Evolutionary conservation across 352 stramenopile species (phyloP).

Genomic region (Phytophthora podocarpi): DNA sequence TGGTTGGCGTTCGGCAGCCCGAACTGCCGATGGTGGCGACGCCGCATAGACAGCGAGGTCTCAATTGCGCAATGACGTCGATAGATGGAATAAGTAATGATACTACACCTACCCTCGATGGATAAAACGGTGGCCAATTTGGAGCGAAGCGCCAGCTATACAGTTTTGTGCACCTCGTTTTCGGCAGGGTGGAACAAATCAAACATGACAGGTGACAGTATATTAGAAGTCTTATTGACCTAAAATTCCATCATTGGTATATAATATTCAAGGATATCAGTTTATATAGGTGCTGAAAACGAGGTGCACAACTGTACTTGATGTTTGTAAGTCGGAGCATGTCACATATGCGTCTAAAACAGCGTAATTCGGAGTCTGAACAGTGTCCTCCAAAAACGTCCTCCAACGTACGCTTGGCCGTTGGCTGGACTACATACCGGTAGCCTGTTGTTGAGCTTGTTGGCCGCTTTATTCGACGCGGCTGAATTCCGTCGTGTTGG

Average conservation of each 20-base stretch:
- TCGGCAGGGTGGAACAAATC: too few species aligned
- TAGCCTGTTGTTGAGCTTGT: too few species aligned
- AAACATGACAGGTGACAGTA: too few species aligned
- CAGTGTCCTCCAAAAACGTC: slow-evolving; percentile 4
- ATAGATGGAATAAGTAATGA: slow-evolving; percentile 4
- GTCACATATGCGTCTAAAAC: slow-evolving; percentile 24
- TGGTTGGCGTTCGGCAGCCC: slow-evolving; percentile 87
- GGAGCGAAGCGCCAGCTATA: too few species aligned
- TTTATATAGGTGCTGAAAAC: too few species aligned
- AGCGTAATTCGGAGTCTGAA: slow-evolving; percentile 17
- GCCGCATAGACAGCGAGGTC: slow-evolving; percentile 35
- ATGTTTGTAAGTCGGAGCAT: slow-evolving; percentile 11
- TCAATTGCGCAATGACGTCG: slow-evolving; percentile 22
- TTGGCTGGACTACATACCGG: too few species aligned
- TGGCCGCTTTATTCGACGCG: slow-evolving; percentile 71
- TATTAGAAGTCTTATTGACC: too few species aligned
- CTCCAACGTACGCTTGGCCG: background rate
- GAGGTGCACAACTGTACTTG: too few species aligned
- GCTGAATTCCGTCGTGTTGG: slow-evolving; percentile 86
- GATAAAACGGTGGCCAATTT: too few species aligned
- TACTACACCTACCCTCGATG: background rate
- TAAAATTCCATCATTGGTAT: too few species aligned
- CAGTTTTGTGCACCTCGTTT: too few species aligned
- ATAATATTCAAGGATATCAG: too few species aligned
- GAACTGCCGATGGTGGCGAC: slow-evolving; percentile 66